Conservation (phyloP, 2,329 filamentous ascomycete genomes). For the Botrytis sinoallii region DNA sequence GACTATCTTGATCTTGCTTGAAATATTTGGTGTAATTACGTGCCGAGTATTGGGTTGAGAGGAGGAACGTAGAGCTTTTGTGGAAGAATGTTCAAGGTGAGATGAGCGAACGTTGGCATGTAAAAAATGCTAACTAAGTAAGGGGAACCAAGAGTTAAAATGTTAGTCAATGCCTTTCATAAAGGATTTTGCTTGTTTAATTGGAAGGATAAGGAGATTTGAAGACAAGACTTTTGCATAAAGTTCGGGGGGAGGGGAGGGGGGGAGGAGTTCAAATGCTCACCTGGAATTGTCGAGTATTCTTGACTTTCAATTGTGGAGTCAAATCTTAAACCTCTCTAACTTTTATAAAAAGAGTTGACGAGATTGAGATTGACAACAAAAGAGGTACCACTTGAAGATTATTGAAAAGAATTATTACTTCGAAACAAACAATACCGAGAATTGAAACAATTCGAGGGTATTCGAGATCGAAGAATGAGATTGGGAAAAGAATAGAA, state of each 20-base stretch:
- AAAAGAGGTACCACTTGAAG: slow-evolving; percentile 11
- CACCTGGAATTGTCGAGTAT: slow-evolving; percentile 19
- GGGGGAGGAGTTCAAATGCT: not conserved
- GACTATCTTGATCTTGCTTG: slow-evolving; percentile 19
- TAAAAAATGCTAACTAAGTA: slow-evolving; percentile 29
- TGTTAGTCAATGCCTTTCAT: slow-evolving; percentile 30
- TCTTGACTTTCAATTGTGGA: slow-evolving; percentile 19
- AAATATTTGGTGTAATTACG: slow-evolving; percentile 25
- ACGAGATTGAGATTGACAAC: slow-evolving; percentile 13
- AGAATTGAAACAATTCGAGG: slow-evolving; percentile 6
- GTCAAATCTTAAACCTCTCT: slow-evolving; percentile 20
- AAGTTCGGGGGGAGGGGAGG: not conserved
- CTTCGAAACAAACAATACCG: slow-evolving; percentile 4
- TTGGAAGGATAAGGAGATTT: not conserved
- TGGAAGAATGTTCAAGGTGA: slow-evolving; percentile 21
- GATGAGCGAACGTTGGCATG: slow-evolving; percentile 38
- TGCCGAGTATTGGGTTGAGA: slow-evolving; percentile 26
- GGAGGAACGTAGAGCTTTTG: slow-evolving; percentile 30
- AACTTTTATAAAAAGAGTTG: slow-evolving; percentile 1
- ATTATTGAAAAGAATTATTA: slow-evolving; percentile 3
- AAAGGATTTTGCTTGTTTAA: not conserved
- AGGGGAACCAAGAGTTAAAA: slow-evolving; percentile 30
- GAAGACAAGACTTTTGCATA: not conserved
- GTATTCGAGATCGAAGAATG: not conserved
- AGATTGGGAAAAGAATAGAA: not conserved